phyloP scores from a whole-genome alignment of 495 filamentous ascomycete species.

The Aspergillus leporis region DNA sequence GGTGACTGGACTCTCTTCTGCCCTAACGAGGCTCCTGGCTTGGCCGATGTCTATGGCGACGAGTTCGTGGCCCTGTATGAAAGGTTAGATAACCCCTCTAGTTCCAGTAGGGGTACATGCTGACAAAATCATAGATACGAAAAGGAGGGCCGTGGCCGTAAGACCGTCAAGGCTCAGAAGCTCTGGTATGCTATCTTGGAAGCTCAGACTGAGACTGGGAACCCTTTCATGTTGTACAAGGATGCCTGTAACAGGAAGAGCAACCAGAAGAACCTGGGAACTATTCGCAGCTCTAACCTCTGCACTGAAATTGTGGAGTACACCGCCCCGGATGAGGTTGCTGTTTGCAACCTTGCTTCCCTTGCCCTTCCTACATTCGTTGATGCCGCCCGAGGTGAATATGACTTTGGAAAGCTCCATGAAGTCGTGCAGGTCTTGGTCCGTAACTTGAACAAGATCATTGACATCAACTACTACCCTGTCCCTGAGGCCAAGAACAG shows the following conservation, averaged over 20 bases:
- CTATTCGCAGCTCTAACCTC: conserved; percentile 96
- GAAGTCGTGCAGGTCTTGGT: conserved; percentile 88
- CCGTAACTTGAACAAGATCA: conserved; percentile 95
- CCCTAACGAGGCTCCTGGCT: conserved; percentile 89
- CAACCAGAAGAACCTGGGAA: conserved; percentile 99
- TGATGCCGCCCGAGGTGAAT: conserved; percentile 74
- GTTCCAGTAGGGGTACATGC: background rate
- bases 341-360: conserved; percentile 96
- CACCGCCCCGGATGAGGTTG: conserved; percentile 94
- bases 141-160: conserved; percentile 81
- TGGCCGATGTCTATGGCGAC: conserved; percentile 95
- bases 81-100: conserved; percentile 39
- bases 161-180: conserved; percentile 95
- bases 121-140: conserved; percentile 61
- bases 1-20: conserved; percentile 97
- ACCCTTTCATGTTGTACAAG: conserved; percentile 99
- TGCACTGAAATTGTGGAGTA: conserved; percentile 99
- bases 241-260: conserved; percentile 97
- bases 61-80: conserved; percentile 96
- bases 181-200: conserved; percentile 98
- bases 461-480: conserved; percentile 96
- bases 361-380: conserved; percentile 88
- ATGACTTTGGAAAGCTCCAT: conserved; percentile 94
- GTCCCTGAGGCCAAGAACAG: conserved; percentile 88
- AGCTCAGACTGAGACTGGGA: conserved; percentile 97